Conservation (phyloP, 331 rosid genomes). For the Cydonia oblonga region DNA sequence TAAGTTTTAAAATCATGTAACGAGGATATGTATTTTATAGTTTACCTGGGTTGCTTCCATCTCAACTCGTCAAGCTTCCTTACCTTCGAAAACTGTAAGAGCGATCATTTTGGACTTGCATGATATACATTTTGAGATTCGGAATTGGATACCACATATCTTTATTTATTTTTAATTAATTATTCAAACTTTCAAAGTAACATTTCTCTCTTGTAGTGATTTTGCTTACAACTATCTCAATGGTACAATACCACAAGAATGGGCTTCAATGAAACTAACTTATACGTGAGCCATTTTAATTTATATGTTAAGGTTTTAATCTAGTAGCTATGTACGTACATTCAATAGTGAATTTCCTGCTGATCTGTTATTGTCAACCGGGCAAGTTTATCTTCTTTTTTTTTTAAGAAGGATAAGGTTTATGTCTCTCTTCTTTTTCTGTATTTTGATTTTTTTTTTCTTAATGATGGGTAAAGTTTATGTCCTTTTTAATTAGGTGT, state of each 20-base stretch:
- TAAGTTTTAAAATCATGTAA: no score
- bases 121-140: no score
- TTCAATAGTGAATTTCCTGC: constrained; percentile 19
- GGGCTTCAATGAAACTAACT: constrained; percentile 46
- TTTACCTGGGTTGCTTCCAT: constrained; percentile 76
- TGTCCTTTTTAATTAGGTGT: no score
- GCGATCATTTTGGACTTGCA: not conserved
- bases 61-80: constrained; percentile 68
- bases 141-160: not conserved
- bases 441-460: no score
- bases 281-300: constrained; percentile 34
- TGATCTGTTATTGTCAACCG: constrained; percentile 26
- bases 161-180: not conserved
- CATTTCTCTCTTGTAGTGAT: constrained; percentile 33
- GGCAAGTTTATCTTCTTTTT: no score
- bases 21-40: not conserved
- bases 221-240: constrained; percentile 54
- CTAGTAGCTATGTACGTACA: not conserved
- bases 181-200: not conserved
- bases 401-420: no score
- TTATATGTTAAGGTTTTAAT: constrained; percentile 1
- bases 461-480: no score
- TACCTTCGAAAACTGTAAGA: constrained; percentile 51
- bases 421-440: no score
- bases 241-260: constrained; percentile 65